phyloP scores from a whole-genome alignment of 495 filamentous ascomycete genomes.

The Cetradonia linearis region DNA sequence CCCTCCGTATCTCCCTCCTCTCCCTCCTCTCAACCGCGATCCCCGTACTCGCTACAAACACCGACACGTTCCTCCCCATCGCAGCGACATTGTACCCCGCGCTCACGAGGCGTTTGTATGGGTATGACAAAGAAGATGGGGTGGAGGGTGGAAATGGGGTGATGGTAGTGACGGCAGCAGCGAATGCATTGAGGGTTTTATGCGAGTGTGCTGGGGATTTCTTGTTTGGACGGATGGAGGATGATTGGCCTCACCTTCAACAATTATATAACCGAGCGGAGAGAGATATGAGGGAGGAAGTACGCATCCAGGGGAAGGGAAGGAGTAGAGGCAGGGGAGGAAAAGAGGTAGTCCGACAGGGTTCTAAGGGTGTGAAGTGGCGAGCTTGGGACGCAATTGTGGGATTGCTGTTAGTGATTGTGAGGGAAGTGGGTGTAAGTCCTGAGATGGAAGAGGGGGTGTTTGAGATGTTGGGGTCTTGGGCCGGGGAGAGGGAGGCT shows the following conservation, averaged over 20 bases:
- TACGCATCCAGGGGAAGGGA: slow-evolving; percentile 25
- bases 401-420: slow-evolving; percentile 41
- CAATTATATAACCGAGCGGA: slow-evolving; percentile 34
- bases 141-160: slow-evolving; percentile 6
- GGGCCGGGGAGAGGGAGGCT: slow-evolving; percentile 38
- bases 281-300: slow-evolving; percentile 13
- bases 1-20: slow-evolving; percentile 66
- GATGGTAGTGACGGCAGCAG: slow-evolving; percentile 25
- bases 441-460: slow-evolving; percentile 61
- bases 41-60: slow-evolving; percentile 57
- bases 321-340: slow-evolving; percentile 27
- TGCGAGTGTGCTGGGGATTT: slow-evolving; percentile 68
- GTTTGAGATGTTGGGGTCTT: slow-evolving; percentile 46
- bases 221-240: slow-evolving; percentile 56
- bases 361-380: slow-evolving; percentile 30
- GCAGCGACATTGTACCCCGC: slow-evolving; percentile 85
- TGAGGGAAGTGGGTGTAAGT: slow-evolving; percentile 46
- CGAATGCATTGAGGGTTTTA: slow-evolving; percentile 22
- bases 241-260: slow-evolving; percentile 54
- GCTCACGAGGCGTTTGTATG: slow-evolving; percentile 54
- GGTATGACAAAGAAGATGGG: neutral
- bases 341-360: slow-evolving; percentile 6
- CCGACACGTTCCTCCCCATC: slow-evolving; percentile 75
- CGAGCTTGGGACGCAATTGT: slow-evolving; percentile 50
- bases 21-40: slow-evolving; percentile 59